These are phyloP conservation scores for Pulveroboletus sp. DNA, from an alignment of 768 basidiomycete species.

Conservation along the genomic window DNA sequence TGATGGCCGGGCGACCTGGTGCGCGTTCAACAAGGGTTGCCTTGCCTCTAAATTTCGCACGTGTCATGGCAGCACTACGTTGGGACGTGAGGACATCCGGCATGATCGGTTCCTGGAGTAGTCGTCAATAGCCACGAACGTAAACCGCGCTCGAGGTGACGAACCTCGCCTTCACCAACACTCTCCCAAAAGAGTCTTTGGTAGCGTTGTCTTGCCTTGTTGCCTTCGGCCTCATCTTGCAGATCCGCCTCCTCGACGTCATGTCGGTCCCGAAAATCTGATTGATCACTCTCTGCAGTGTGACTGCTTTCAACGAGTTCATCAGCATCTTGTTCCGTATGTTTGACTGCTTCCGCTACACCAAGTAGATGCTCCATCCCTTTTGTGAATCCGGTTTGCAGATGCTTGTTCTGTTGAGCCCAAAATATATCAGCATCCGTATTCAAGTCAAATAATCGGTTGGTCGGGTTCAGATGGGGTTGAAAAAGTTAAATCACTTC, in stretches of 20 bases:
- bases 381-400: constrained; percentile 74
- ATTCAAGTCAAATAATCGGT: constrained; percentile 5
- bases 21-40: constrained; percentile 35
- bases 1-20: constrained; percentile 49
- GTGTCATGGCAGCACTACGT: constrained; percentile 36
- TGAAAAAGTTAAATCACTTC: constrained; percentile 60
- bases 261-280: constrained; percentile 24
- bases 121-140: background rate
- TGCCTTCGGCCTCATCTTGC: constrained; percentile 52
- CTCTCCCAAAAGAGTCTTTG: constrained; percentile 78
- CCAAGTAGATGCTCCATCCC: constrained; percentile 82
- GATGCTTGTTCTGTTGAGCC: constrained; percentile 44
- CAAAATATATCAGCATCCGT: background rate
- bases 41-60: constrained; percentile 36
- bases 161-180: constrained; percentile 63
- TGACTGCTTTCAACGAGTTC: constrained; percentile 9
- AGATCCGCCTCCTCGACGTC: constrained; percentile 59
- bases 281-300: background rate
- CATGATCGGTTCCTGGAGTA: constrained; percentile 55
- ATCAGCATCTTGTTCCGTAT: constrained; percentile 1
- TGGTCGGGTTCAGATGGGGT: constrained; percentile 57
- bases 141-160: constrained; percentile 13
- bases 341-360: constrained; percentile 34
- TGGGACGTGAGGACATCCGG: constrained; percentile 51
- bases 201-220: constrained; percentile 57